Base-by-base conservation (phyloP, 306 rosid genomes). In the Carpinus viminea region DNA sequence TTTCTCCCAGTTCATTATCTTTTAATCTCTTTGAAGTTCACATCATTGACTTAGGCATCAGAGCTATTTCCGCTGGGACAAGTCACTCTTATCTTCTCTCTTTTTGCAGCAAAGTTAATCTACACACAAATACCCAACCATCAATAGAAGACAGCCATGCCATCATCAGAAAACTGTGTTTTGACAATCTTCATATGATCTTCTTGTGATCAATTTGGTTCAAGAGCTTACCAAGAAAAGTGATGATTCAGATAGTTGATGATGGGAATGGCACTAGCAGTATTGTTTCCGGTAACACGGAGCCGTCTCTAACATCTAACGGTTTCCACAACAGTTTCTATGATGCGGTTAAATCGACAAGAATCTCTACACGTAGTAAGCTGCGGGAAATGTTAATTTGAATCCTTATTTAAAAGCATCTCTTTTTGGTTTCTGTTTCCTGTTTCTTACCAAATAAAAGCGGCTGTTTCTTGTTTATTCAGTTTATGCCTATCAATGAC, bases 261-360 rank as follows among this genome's bases (percentile, higher is more conserved):
- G 68, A 62, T 62, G 38, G 1, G 38, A 34, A 62, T 2, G 46
- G 46, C 26, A 24, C 26, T 24, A 24, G 26, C 26, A 24, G 26
- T 24, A 24, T 24, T 24, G 26, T 24, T 24, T 24, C 26, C 26
- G 1, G 26, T 24, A 24, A 24, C 26, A 24, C 1, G 26, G 26
- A 24, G 26, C 26, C 26, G 26, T 24, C 26, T 24, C 26, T 1
- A 24, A 24, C 83, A 20, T 13, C 65, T 6, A 64, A 68, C 18
- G 18, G 0, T 5, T 2, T 4, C 13, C 83, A 83, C 64, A n/a
- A 80, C 69, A 70, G 9, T 3, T 80, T 86, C 72, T 5, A 1
- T 70, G 55, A 81, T 0, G 48, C 2, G 4, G 62, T 64, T 54
- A 38, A 70, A 83, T 83, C 85, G 89, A 80, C 85, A 18, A 62